Conservation (phyloP, 2,329 filamentous ascomycete species). For the Trichoderma gracile region DNA sequence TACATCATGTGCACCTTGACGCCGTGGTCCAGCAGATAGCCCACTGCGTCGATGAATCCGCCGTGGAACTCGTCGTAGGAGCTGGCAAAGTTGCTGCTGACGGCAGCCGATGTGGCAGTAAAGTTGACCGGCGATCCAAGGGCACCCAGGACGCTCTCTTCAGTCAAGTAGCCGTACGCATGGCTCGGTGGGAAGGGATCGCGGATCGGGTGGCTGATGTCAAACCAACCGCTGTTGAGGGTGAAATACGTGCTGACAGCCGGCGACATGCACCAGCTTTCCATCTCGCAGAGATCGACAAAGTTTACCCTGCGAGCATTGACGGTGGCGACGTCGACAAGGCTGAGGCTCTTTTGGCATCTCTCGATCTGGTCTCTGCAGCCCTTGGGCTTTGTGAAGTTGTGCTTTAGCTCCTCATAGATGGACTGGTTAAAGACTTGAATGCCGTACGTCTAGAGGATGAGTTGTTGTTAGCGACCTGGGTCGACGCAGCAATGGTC, state of each 20-base stretch:
- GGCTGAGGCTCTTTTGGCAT: slow-evolving; percentile 53
- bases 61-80: slow-evolving; percentile 60
- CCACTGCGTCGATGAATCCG: slow-evolving; percentile 53
- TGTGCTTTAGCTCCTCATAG: slow-evolving; percentile 35
- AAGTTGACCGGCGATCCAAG: slow-evolving; percentile 65
- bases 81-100: slow-evolving; percentile 56
- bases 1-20: slow-evolving; percentile 73
- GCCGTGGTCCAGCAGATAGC: slow-evolving; percentile 59
- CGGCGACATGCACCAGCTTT: slow-evolving; percentile 52
- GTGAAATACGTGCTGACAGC: slow-evolving; percentile 59
- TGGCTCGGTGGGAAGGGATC: slow-evolving; percentile 67
- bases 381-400: slow-evolving; percentile 43
- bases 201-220: slow-evolving; percentile 56
- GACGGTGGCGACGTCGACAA: slow-evolving; percentile 52
- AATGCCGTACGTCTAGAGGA: slow-evolving; percentile 55
- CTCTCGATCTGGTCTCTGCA: slow-evolving; percentile 55
- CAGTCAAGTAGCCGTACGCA: slow-evolving; percentile 63
- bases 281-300: slow-evolving; percentile 47
- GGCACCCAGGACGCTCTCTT: slow-evolving; percentile 55
- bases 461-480: no score
- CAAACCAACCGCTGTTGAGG: slow-evolving; percentile 57
- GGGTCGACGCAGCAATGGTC: no score
- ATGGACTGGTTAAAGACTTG: slow-evolving; percentile 53
- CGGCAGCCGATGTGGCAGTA: slow-evolving; percentile 46
- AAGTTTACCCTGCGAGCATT: slow-evolving; percentile 36